Base-by-base conservation (phyloP, 2,329 filamentous ascomycete species). In the Fusarium sp. region DNA sequence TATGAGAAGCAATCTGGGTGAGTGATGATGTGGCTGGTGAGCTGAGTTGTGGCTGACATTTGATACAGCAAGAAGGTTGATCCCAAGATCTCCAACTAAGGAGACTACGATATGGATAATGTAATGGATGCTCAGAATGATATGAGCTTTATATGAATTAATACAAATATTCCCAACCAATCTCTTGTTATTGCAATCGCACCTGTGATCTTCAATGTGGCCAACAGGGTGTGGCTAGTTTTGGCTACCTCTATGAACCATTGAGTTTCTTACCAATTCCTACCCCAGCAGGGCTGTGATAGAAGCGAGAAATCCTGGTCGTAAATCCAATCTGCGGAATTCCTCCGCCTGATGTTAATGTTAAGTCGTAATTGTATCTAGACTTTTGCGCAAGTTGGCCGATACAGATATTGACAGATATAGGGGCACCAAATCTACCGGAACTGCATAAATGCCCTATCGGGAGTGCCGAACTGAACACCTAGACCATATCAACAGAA, bases 1-100 rank as follows among this genome's bases (percentile, higher is more conserved):
- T 85, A 80, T 20, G 83, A 85, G 73, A 84, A 83, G 78, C 40
- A 67, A 4, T 78, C 83, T 59, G 83, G 83, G 83, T 84, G 76
- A 70, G 82, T 70, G 35, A 37, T 27, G 4, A 9, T 25, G 22
- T 22, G n/a, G 30, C 32, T 38, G 32, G 14, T n/a, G 14, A 20
- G n/a, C 32, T n/a, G 8, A 33, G 3, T 27, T 37, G 50, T 64
- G 58, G 50, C 70, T 72, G 20, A 76, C 47, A 8, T 56, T n/a
- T 30, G 15, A 38, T 52, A 30, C 20, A 79, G 76, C 17, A 70
- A 45, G 56, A 79, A 77, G 73, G 63, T 79, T 22, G 66, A 73
- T 47, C 56, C 71, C 27, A 84, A 84, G 79, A 74, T 78, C 69
- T 84, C 82, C 70, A 82, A 84, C 79, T 84, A 81, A 65, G 43